Base-by-base conservation (phyloP, 495 filamentous ascomycete genomes). In the Penicillium maclennaniae region DNA sequence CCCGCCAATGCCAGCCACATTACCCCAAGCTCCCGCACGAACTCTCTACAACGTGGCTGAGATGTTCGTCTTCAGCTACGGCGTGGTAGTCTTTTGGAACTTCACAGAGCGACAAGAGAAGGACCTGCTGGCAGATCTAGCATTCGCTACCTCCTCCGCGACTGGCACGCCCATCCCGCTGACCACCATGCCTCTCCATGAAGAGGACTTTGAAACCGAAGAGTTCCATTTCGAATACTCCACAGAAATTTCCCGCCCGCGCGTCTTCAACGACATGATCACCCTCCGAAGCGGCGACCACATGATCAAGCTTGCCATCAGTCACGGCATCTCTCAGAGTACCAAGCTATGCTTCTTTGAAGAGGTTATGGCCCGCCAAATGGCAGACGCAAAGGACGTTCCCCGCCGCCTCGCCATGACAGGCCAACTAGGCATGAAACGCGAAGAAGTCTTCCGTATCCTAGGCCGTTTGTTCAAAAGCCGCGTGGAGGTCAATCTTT, bases 191-290 rank as follows among this genome's bases (percentile, higher is more conserved):
- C 85, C 89, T 5, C 77, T 89, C 17, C 78, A 83, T 53, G 87
- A 92, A 69, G 83, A 85, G 50, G 92, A 99, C 60, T 96, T 95
- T 61, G 93, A 99, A 73, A 97, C 89, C 4, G 93, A 99, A 62
- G 92, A 97, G 62, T 96, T 99, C 66, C 95, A 99, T 70, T 97
- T 99, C 70, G 91, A 97, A 64, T 99, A 99, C 70, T 92, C 87
- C 53, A 81, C 83, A 1, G 79, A 87, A 45, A 89, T 92, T 23
- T 84, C 89, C 38, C 81, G 91, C 21, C 95, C 93, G 7, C 79
- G 93, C 50, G 87, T 99, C 50, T 99, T 90, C 71, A 96, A 99
- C 67, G 93, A 99, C 66, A 97, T 99, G 95, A 97, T 99, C 66
- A 99, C 93, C 0, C 76, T 99, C 12, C 80, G 91, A 27, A 91